These are phyloP conservation scores for Hanseniaspora jakobsenii DNA, from an alignment of 805 yeast genomes.

Conservation along the genomic window DNA sequence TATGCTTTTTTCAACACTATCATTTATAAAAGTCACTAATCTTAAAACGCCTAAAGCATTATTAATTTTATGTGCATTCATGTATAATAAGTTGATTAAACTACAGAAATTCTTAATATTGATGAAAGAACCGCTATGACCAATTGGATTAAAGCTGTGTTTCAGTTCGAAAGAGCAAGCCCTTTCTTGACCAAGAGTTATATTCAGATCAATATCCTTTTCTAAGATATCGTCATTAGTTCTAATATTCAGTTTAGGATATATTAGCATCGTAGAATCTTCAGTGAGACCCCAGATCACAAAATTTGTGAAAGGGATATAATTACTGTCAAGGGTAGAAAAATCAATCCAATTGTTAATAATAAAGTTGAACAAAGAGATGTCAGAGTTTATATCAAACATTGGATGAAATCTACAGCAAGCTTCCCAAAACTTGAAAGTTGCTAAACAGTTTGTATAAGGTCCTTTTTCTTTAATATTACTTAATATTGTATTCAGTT, in stretches of 20 bases:
- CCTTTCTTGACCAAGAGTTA: background rate
- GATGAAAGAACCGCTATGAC: too few relatives aligned
- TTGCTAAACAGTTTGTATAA: background rate
- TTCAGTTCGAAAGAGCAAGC: too few relatives aligned
- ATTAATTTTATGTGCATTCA: background rate
- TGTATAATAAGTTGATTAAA: background rate
- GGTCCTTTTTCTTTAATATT: slow-evolving; percentile 1
- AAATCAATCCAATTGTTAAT: slow-evolving; percentile 2
- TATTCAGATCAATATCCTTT: background rate
- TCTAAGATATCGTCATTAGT: background rate
- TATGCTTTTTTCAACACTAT: background rate
- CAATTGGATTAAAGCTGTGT: too few relatives aligned
- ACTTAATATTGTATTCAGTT: background rate
- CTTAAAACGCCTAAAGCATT: background rate
- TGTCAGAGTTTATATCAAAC: background rate
- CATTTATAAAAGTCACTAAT: background rate
- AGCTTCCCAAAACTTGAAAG: slow-evolving; percentile 10
- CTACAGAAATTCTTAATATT: background rate
- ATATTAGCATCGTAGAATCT: background rate
- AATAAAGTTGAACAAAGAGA: slow-evolving; percentile 1
- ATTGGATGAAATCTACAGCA: slow-evolving; percentile 4
- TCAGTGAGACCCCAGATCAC: slow-evolving; percentile 10
- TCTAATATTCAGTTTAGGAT: background rate
- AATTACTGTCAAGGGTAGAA: too few relatives aligned
- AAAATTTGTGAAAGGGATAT: slow-evolving; percentile 9